A percentile compares a stretch with the other conserved stretches of the same genome.
Conservation (phyloP, 768 basidiomycete species). For the Xerocomellus amylosporus region DNA sequence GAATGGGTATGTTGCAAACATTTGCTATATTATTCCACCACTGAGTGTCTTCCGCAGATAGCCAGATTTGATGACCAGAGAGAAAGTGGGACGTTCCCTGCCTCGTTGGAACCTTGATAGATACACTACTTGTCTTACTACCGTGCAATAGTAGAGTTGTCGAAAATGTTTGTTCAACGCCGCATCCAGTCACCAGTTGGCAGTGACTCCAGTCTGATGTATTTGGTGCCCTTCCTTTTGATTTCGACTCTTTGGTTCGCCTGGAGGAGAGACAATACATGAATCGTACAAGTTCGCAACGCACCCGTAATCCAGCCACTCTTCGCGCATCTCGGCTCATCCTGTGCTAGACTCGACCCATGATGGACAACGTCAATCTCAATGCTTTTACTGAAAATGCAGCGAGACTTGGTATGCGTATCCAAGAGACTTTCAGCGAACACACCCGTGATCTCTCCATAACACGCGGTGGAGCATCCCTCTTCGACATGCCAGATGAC, state of each 20-base stretch:
- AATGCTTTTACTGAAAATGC: slow-evolving; percentile 73
- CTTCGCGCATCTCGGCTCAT: background rate
- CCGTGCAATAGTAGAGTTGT: slow-evolving; percentile 14
- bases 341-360: slow-evolving; percentile 3
- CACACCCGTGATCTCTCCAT: slow-evolving; percentile 71
- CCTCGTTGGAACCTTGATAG: slow-evolving; percentile 75
- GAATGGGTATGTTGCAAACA: slow-evolving; percentile 70
- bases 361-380: slow-evolving; percentile 36
- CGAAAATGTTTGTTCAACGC: background rate
- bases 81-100: slow-evolving; percentile 89
- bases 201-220: background rate
- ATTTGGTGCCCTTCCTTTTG: background rate
- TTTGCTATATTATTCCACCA: background rate
- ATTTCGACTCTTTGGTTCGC: background rate
- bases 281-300: slow-evolving; percentile 1
- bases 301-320: background rate
- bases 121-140: background rate
- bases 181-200: too few relatives aligned
- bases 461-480: slow-evolving; percentile 50
- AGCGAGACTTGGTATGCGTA: slow-evolving; percentile 73
- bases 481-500: slow-evolving; percentile 74
- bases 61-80: slow-evolving; percentile 93
- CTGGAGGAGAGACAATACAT: background rate
- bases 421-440: slow-evolving; percentile 81
- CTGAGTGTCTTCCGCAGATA: slow-evolving; percentile 47